Evolutionary conservation across 1,284 basidiomycete species (phyloP).

Genomic region (Cutaneotrichosporon sp.): DNA sequence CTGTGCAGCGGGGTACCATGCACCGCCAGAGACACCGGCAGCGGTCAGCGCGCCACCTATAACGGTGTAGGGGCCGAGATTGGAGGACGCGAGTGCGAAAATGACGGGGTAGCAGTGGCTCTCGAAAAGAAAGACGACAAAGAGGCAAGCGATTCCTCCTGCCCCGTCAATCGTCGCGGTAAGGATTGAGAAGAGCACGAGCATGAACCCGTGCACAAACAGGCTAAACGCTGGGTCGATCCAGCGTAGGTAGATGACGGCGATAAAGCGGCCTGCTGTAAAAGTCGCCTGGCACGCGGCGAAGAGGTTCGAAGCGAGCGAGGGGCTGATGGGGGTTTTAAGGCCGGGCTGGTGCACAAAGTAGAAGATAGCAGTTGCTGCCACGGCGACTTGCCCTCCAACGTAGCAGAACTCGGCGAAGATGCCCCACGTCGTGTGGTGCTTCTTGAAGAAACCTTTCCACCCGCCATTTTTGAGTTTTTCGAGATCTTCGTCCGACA

Average conservation of each 20-base stretch:
- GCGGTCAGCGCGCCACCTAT: constrained; percentile 39
- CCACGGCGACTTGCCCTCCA: constrained; percentile 40
- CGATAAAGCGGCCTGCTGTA: constrained; percentile 43
- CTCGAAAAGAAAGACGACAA: constrained; percentile 43
- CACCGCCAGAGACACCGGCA: constrained; percentile 37
- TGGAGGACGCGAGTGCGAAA: constrained; percentile 37
- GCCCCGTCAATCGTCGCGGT: constrained; percentile 30
- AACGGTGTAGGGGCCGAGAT: constrained; percentile 37
- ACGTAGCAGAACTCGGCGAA: constrained; percentile 35
- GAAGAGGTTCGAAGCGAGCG: constrained; percentile 39
- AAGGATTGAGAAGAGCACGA: constrained; percentile 39
- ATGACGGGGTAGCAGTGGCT: constrained; percentile 39
- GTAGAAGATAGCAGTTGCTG: constrained; percentile 39
- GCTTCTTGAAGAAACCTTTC: constrained; percentile 35
- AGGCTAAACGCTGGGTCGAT: constrained; percentile 41
- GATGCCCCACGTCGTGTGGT: constrained; percentile 35
- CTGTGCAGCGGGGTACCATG: constrained; percentile 33
- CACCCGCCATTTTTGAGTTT: constrained; percentile 27
- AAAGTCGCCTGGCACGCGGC: constrained; percentile 41
- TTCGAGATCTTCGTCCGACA: constrained; percentile 28
- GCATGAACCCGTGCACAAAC: constrained; percentile 30
- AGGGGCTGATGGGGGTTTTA: constrained; percentile 19
- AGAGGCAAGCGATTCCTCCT: constrained; percentile 40
- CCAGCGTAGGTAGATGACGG: constrained; percentile 35
- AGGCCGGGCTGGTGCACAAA: constrained; percentile 32